These are phyloP conservation scores for Puccinia polysora DNA, from an alignment of 1,284 basidiomycete species.

Conservation along the genomic window DNA sequence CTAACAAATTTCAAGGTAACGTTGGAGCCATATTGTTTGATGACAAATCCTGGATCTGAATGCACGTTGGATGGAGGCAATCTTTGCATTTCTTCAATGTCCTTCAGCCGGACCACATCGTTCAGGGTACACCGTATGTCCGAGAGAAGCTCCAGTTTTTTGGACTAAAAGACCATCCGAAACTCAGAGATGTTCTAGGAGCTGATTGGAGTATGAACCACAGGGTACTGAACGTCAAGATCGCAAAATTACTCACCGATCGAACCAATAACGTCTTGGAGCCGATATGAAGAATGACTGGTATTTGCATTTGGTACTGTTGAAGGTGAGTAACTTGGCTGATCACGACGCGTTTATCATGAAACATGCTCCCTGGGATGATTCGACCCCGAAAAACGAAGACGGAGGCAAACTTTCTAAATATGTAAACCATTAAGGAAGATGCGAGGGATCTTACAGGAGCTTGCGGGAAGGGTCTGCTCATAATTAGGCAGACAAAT, in stretches of 20 bases:
- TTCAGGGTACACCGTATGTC: conserved; percentile 49
- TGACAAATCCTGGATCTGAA: conserved; percentile 23
- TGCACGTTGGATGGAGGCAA: conserved; percentile 54
- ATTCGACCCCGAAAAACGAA: neutral
- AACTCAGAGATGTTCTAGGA: too few species aligned
- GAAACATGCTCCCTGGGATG: conserved; percentile 25
- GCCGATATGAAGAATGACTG: conserved; percentile 43
- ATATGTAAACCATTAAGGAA: neutral
- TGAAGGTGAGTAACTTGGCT: conserved; percentile 43
- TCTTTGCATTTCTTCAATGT: conserved; percentile 65
- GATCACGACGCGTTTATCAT: conserved; percentile 21
- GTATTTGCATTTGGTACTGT: conserved; percentile 43
- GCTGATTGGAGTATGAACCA: too few species aligned
- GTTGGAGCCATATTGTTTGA: conserved; percentile 18
- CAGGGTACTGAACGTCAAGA: too few species aligned
- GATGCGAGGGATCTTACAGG: conserved; percentile 19
- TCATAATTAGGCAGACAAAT: conserved; percentile 32
- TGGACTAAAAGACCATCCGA: conserved; percentile 27
- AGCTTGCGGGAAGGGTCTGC: conserved; percentile 20
- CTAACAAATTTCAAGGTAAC: conserved; percentile 21
- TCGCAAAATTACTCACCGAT: conserved; percentile 24
- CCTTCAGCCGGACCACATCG: conserved; percentile 57
- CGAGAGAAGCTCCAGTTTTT: conserved; percentile 44
- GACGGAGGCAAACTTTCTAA: too few species aligned
- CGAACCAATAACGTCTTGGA: conserved; percentile 53